phyloP scores from a whole-genome alignment of 2,329 filamentous ascomycete genomes.

The Cladosporium sp. region DNA sequence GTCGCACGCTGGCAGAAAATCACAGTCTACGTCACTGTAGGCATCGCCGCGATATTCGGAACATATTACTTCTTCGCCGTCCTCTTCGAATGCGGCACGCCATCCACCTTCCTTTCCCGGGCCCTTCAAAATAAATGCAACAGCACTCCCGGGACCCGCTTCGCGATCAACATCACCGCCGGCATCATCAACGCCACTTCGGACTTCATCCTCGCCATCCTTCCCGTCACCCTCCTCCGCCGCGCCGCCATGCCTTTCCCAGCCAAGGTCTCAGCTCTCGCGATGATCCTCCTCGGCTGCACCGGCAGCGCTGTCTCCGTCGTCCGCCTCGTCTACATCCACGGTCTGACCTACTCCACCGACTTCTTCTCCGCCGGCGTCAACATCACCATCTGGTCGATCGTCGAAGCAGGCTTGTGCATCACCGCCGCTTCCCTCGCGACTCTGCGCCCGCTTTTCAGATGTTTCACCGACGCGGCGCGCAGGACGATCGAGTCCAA shows the following conservation, averaged over 20 bases:
- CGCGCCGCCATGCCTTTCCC: conserved; percentile 35
- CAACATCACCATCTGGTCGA: conserved; percentile 27
- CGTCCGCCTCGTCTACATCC: conserved; percentile 22
- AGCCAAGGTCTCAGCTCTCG: conserved; percentile 36
- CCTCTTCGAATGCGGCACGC: conserved; percentile 28
- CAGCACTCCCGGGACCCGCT: conserved; percentile 14
- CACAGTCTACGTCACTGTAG: conserved; percentile 23
- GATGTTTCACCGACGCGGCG: conserved; percentile 14
- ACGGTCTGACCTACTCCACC: conserved; percentile 14
- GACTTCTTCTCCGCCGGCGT: conserved; percentile 23
- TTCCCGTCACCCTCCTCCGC: conserved; percentile 37
- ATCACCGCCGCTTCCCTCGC: conserved; percentile 30
- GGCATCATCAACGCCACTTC: conserved; percentile 33
- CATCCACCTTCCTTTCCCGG: conserved; percentile 17
- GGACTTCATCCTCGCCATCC: conserved; percentile 31
- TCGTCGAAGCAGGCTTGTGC: conserved; percentile 31
- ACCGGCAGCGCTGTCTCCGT: conserved; percentile 21
- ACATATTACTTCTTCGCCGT: conserved; percentile 28
- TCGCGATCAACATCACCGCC: conserved; percentile 19
- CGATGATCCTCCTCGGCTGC: conserved; percentile 35
- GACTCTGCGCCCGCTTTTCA: conserved; percentile 29
- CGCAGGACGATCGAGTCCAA: background rate
- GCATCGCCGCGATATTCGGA: conserved; percentile 29
- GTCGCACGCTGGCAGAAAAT: conserved; percentile 32
- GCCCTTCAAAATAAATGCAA: conserved; percentile 17